These are phyloP conservation scores for Escallonia rubra DNA, from an alignment of 129 eudicot species.

Conservation along the genomic window DNA sequence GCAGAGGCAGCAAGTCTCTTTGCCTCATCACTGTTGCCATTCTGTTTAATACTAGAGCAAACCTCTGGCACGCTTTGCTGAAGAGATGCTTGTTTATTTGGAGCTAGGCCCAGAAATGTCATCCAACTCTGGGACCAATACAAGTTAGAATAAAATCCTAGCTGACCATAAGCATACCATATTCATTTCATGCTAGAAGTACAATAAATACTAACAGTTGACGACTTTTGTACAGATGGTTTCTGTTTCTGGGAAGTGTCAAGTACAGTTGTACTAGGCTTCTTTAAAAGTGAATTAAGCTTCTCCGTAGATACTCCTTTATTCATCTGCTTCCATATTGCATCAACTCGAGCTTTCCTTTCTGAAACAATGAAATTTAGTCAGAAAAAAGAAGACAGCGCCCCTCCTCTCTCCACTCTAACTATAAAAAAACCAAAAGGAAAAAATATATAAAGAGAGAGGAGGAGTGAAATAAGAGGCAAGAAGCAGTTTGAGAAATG, in stretches of 20 bases:
- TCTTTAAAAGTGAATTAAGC: slow-evolving; percentile 59
- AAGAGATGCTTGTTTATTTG: slow-evolving; percentile 38
- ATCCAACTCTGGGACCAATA: slow-evolving; percentile 62
- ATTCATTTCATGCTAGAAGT: not conserved
- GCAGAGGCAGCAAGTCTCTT: slow-evolving; percentile 90
- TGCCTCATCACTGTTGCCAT: slow-evolving; percentile 55
- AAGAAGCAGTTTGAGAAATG: not conserved
- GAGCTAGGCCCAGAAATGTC: slow-evolving; percentile 70
- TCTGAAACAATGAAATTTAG: slow-evolving; percentile 36
- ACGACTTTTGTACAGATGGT: slow-evolving; percentile 32
- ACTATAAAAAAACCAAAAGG: not conserved
- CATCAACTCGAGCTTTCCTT: slow-evolving; percentile 70
- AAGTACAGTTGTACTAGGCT: slow-evolving; percentile 31
- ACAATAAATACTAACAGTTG: slow-evolving; percentile 32
- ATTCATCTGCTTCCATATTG: slow-evolving; percentile 92
- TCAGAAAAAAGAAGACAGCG: not conserved
- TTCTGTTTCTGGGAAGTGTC: slow-evolving; percentile 40
- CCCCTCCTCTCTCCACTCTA: not conserved
- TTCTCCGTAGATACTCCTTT: slow-evolving; percentile 77
- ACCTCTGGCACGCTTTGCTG: slow-evolving; percentile 15
- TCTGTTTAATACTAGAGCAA: slow-evolving; percentile 24
- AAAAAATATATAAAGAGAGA: not conserved
- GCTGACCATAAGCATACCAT: not conserved
- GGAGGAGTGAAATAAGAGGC: not conserved
- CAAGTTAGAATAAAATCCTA: not conserved